Evolutionary conservation across 495 filamentous ascomycete genomes (phyloP).

Genomic region (Rusavskia elegans): DNA sequence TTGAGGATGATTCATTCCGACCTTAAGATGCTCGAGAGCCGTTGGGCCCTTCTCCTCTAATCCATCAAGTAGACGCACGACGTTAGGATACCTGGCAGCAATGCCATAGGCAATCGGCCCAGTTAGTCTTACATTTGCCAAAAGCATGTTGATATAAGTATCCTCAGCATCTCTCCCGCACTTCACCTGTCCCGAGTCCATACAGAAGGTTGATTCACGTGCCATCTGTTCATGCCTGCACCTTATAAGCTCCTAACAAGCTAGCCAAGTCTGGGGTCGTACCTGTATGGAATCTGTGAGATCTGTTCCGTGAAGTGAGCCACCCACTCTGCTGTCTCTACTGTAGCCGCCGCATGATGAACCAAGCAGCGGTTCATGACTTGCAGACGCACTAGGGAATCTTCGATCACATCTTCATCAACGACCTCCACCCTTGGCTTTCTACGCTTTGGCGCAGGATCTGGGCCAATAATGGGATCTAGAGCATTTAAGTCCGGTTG

Average conservation of each 20-base stretch:
- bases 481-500: slow-evolving; percentile 25
- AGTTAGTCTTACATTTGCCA: slow-evolving; percentile 61
- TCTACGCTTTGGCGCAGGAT: slow-evolving; percentile 11
- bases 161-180: slow-evolving; percentile 50
- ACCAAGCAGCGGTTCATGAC: slow-evolving; percentile 50
- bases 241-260: not conserved
- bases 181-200: slow-evolving; percentile 69
- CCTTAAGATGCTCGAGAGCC: slow-evolving; percentile 43
- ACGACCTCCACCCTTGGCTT: slow-evolving; percentile 18
- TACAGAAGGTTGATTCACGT: slow-evolving; percentile 55
- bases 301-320: slow-evolving; percentile 69
- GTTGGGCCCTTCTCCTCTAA: slow-evolving; percentile 43
- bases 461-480: slow-evolving; percentile 1
- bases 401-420: slow-evolving; percentile 58
- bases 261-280: slow-evolving; percentile 3
- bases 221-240: slow-evolving; percentile 28
- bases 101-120: slow-evolving; percentile 60
- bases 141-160: slow-evolving; percentile 63
- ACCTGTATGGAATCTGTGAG: slow-evolving; percentile 57
- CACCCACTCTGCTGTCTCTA: slow-evolving; percentile 66
- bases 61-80: slow-evolving; percentile 37
- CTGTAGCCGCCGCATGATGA: slow-evolving; percentile 45
- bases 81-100: slow-evolving; percentile 40
- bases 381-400: slow-evolving; percentile 57
- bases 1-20: slow-evolving; percentile 10